These are phyloP conservation scores for Malbranchea zuffiana DNA, from an alignment of 2,329 filamentous ascomycete species.

Conservation along the genomic window DNA sequence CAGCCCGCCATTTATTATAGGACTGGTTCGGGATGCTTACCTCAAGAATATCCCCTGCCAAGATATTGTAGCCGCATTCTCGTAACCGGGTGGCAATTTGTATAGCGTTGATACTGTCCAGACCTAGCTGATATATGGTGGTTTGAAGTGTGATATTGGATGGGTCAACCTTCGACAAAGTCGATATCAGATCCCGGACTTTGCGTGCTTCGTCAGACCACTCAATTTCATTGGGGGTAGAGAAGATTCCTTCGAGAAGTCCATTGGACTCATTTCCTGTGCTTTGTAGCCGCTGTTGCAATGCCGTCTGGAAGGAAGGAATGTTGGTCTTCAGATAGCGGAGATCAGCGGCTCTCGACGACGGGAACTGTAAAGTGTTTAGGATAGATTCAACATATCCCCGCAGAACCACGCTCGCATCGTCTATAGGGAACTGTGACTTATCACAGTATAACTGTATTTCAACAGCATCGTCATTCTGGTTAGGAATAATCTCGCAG, in stretches of 20 bases:
- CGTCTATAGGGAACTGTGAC: conserved; percentile 17
- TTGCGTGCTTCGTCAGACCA: conserved; percentile 45
- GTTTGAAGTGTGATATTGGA: conserved; percentile 48
- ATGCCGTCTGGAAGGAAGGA: conserved; percentile 18
- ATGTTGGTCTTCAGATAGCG: conserved; percentile 16
- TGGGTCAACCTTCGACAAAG: conserved; percentile 44
- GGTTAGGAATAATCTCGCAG: conserved; percentile 57
- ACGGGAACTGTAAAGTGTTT: conserved; percentile 26
- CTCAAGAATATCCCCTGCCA: conserved; percentile 65
- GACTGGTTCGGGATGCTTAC: conserved; percentile 19
- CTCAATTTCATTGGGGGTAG: conserved; percentile 8
- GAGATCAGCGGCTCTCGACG: conserved; percentile 22
- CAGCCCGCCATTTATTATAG: conserved; percentile 6
- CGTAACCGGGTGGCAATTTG: conserved; percentile 63
- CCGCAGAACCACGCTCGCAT: conserved; percentile 19
- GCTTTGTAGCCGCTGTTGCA: not conserved
- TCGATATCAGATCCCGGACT: conserved; percentile 48
- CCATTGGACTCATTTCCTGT: conserved; percentile 8
- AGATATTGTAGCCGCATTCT: conserved; percentile 46
- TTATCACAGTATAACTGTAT: conserved; percentile 53
- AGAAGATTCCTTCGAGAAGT: conserved; percentile 2
- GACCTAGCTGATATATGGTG: conserved; percentile 75
- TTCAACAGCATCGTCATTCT: conserved; percentile 41
- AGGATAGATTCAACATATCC: conserved; percentile 25
- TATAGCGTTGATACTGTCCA: conserved; percentile 79